A percentile compares a stretch with the other conserved stretches of the same genome.
These are phyloP conservation scores for Hyphopichia khmerensis DNA, from an alignment of 1,139 yeast species.

Conservation along the genomic window DNA sequence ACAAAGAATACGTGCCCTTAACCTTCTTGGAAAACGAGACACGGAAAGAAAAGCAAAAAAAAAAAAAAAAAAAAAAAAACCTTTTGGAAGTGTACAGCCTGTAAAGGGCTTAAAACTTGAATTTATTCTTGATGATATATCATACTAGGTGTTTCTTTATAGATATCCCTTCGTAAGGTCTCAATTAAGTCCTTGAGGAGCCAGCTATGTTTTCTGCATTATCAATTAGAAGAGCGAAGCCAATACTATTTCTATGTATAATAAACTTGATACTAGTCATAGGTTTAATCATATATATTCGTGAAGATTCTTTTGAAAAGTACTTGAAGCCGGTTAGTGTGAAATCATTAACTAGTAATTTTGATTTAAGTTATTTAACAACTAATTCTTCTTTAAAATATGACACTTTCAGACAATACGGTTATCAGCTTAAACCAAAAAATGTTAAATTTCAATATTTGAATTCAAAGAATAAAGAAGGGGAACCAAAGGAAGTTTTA, in stretches of 20 bases:
- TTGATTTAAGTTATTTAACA: conserved; percentile 11
- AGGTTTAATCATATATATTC: background rate
- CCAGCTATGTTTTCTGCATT: conserved; percentile 10
- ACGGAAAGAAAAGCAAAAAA: too few relatives aligned
- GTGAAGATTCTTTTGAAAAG: conserved; percentile 2
- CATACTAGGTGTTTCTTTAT: too few relatives aligned
- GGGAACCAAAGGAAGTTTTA: conserved; percentile 29
- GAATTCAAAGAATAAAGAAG: conserved; percentile 28
- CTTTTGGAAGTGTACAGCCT: background rate
- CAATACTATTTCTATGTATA: conserved; percentile 8
- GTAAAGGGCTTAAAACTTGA: background rate
- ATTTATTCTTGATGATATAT: too few relatives aligned
- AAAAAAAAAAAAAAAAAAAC: too few relatives aligned
- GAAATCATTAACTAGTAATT: conserved; percentile 10
- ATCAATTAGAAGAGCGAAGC: conserved; percentile 12
- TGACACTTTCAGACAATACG: conserved; percentile 7
- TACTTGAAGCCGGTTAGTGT: conserved; percentile 5
- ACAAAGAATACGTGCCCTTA: too few relatives aligned
- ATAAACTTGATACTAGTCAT: conserved; percentile 8
- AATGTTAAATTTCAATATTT: conserved; percentile 36
- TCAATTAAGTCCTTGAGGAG: too few relatives aligned
- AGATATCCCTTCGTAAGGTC: too few relatives aligned
- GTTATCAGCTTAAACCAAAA: conserved; percentile 17
- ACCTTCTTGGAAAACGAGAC: too few relatives aligned
- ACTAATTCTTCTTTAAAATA: background rate